phyloP scores from a whole-genome alignment of 257 asterid species.

The Solanum lycopersicoides region DNA sequence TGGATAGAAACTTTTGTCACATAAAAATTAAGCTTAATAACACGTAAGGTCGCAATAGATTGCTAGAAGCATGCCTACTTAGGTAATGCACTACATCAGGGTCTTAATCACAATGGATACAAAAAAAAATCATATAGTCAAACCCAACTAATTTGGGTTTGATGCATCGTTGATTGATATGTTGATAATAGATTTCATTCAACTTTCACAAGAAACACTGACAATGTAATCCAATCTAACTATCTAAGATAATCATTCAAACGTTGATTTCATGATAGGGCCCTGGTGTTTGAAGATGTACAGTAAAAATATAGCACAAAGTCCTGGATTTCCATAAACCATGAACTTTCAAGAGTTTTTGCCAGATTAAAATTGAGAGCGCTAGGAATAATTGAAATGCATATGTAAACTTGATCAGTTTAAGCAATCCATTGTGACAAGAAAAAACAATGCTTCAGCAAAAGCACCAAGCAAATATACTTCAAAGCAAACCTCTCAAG shows the following conservation, averaged over 20 bases:
- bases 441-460: neutral
- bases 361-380: neutral
- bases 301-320: neutral
- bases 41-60: neutral
- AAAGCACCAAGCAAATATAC: neutral
- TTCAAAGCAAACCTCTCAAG: constrained; percentile 50
- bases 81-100: neutral
- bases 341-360: neutral
- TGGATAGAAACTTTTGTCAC: neutral
- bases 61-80: neutral
- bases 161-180: neutral
- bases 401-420: neutral
- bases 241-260: neutral
- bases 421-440: neutral
- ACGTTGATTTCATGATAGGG: neutral
- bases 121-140: neutral
- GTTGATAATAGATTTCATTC: neutral
- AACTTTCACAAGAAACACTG: neutral
- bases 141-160: neutral
- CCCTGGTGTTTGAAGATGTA: neutral
- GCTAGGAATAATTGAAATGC: neutral
- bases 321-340: neutral
- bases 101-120: neutral
- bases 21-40: neutral
- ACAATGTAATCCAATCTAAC: neutral